Evolutionary conservation across 1,284 basidiomycete genomes (phyloP), one percentile per base, ranked within the genome.

Genomic region (Cutaneotrichosporon curvatum): DNA sequence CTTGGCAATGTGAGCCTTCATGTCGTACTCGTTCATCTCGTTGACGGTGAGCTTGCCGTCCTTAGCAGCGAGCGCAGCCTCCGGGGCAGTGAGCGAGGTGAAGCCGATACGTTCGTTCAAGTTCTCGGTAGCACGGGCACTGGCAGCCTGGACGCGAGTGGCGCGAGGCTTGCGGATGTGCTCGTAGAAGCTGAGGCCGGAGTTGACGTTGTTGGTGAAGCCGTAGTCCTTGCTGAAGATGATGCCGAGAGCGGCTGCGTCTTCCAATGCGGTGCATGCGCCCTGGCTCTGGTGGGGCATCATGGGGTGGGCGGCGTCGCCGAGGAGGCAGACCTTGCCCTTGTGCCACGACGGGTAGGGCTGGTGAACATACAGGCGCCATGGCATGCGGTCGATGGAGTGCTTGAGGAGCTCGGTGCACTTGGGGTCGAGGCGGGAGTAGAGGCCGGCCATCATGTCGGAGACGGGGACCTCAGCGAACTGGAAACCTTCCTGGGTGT

Each of bases 31-130:
- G 59, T 65, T 65, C 55, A 65, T 63, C 57, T 62, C 60, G 38
- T 58, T 55, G 37, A 53, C 58, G 8, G 67, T 69, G 43, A 70
- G 50, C 55, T 68, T 67, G 47, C 63, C 62, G 45, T 60, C 60
- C 45, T 61, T 61, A n/a, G 67, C 62, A 11, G 66, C 65, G 14
- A 64, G 57, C 9, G 40, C 47, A 1, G 46, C 43, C 36, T 57
- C 50, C 22, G 46, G 53, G 4, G 61, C 61, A n/a, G 63, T 60
- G 25, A 63, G 59, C n/a, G 61, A 60, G n/a, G 60, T 67, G 52
- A 72, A 72, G 36, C 70, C 70, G 46, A 72, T 68, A 14, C 70
- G 58, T 57, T 72, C 70, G 50, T 69, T 68, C 50, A 72, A 58
- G 51, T 72, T 66, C 50, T 72, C 70, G 12, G 68, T 65, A 5